Conservation (phyloP, 257 asterid species). For the Sherardia arvensis region DNA sequence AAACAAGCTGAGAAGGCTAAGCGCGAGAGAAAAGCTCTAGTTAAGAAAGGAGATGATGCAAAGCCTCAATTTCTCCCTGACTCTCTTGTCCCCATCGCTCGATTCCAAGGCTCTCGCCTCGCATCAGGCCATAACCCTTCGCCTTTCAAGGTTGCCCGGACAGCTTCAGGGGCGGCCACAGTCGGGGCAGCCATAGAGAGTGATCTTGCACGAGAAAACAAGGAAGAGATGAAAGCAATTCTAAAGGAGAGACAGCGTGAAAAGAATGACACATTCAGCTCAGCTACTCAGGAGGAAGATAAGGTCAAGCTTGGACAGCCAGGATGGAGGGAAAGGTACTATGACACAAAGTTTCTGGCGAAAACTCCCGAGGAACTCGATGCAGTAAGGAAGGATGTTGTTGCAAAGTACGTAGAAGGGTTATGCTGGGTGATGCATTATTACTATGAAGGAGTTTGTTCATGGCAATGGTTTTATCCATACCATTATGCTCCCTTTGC, state of each 20-base stretch:
- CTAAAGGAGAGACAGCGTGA: conserved; percentile 71
- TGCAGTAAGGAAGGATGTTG: conserved; percentile 73
- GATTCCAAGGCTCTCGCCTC: conserved; percentile 88
- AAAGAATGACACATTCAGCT: conserved; percentile 66
- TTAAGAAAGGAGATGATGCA: conserved; percentile 72
- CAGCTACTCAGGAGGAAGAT: conserved; percentile 70
- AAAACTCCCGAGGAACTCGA: conserved; percentile 80
- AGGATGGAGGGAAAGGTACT: conserved; percentile 96
- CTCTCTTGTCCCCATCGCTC: conserved; percentile 71
- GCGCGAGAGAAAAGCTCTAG: conserved; percentile 71
- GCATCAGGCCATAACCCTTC: conserved; percentile 85
- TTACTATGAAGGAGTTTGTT: conserved; percentile 94
- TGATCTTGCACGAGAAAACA: conserved; percentile 48
- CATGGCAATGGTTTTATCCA: conserved; percentile 98
- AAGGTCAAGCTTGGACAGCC: conserved; percentile 84
- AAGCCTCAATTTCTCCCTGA: conserved; percentile 66
- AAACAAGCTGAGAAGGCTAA: conserved; percentile 81
- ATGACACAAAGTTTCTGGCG: conserved; percentile 71
- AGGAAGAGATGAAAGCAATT: conserved; percentile 67
- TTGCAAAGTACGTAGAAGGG: conserved; percentile 77
- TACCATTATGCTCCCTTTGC: conserved; percentile 98
- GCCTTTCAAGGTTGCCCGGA: conserved; percentile 65
- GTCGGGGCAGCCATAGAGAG: conserved; percentile 89
- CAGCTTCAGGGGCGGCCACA: conserved; percentile 62
- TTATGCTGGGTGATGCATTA: conserved; percentile 98